Conservation (phyloP, 495 filamentous ascomycete genomes). For the Letharia lupina region DNA sequence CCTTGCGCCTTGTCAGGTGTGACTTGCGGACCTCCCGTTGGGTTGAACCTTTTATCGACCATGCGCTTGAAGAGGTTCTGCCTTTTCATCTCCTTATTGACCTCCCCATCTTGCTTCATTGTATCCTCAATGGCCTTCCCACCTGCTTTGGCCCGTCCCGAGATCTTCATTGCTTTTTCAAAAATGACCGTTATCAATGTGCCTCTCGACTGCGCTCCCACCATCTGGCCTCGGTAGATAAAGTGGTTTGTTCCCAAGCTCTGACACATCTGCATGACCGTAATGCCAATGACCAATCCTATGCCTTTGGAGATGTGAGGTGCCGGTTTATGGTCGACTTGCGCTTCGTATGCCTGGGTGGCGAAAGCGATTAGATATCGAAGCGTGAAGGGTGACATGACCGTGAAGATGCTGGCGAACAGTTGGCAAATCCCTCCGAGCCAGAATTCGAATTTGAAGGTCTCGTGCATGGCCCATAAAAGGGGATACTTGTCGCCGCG, state of each 20-base stretch:
- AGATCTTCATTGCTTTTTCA: constrained; percentile 75
- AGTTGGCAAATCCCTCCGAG: constrained; percentile 71
- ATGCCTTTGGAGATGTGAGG: constrained; percentile 60
- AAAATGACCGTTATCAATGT: constrained; percentile 69
- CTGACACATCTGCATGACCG: constrained; percentile 64
- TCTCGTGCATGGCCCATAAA: constrained; percentile 74
- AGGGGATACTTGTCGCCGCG: constrained; percentile 67
- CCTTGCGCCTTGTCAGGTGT: constrained; percentile 33
- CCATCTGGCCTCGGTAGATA: constrained; percentile 71
- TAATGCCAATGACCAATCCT: constrained; percentile 68
- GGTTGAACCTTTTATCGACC: constrained; percentile 33
- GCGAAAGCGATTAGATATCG: constrained; percentile 74
- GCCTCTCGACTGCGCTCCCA: constrained; percentile 67
- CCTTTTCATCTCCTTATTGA: constrained; percentile 33
- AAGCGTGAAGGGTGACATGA: constrained; percentile 64
- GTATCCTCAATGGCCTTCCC: constrained; percentile 40
- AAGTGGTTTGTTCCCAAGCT: constrained; percentile 71
- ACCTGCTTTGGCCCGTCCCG: constrained; percentile 67
- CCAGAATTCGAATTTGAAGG: constrained; percentile 78
- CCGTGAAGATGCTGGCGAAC: constrained; percentile 57
- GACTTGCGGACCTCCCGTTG: constrained; percentile 30
- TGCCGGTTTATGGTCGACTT: constrained; percentile 35
- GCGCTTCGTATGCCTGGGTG: constrained; percentile 62
- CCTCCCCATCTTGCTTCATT: constrained; percentile 20
- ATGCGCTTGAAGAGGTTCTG: constrained; percentile 38